Conservation (phyloP, 306 rosid species). For the Rosa lucieae region DNA sequence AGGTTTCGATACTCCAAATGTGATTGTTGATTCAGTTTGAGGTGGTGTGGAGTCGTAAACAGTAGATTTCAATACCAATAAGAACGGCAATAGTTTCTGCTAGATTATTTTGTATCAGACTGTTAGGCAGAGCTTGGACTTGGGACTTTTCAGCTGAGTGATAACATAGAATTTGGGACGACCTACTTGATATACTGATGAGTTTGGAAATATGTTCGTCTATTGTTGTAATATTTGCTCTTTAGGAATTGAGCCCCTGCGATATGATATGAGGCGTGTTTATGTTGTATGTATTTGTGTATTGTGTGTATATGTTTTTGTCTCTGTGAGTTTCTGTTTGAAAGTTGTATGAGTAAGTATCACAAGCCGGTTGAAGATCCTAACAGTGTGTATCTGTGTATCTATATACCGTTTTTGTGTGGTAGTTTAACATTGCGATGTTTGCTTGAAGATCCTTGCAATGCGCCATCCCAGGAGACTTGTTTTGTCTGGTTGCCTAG, state of each 20-base stretch:
- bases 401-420: not conserved
- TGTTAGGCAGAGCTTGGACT: not conserved
- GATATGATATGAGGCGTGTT: not conserved
- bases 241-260: too few species aligned
- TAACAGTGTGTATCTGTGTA: not conserved
- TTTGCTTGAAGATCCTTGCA: constrained; percentile 69
- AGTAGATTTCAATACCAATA: not conserved
- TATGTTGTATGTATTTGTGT: not conserved
- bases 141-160: too few species aligned
- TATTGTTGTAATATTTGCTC: too few species aligned
- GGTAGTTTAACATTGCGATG: constrained; percentile 23
- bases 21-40: not conserved
- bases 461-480: constrained; percentile 93
- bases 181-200: not conserved
- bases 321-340: not conserved
- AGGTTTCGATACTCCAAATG: not conserved
- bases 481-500: constrained; percentile 80
- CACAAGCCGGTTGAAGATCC: not conserved
- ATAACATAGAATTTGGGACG: not conserved
- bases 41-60: not conserved
- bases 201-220: too few species aligned
- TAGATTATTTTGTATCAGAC: not conserved
- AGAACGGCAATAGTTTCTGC: not conserved
- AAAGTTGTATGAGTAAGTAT: not conserved
- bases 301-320: not conserved